phyloP scores from a whole-genome alignment of 495 filamentous ascomycete species.

The Trichocladium antarcticum region DNA sequence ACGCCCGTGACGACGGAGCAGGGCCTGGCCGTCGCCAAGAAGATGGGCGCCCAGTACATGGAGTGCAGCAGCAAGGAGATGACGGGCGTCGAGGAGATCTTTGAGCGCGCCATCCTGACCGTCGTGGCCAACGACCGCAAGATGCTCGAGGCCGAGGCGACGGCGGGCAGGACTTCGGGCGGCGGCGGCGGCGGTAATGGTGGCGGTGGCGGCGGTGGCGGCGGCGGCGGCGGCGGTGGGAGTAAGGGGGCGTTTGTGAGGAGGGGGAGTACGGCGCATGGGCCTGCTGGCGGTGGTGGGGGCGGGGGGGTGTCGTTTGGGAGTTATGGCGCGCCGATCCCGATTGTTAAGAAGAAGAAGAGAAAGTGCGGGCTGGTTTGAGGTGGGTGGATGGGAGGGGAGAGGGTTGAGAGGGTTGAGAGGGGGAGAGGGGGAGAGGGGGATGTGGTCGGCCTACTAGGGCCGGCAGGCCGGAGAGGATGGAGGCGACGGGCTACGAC shows the following conservation, averaged over 20 bases:
- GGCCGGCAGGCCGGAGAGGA: not conserved
- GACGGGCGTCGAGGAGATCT: slow-evolving; percentile 90
- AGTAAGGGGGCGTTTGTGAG: not conserved
- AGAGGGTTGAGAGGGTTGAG: slow-evolving; percentile 10
- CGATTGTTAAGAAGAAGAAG: slow-evolving; percentile 50
- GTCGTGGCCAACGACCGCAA: slow-evolving; percentile 60
- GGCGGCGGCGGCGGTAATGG: not conserved
- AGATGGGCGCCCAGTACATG: slow-evolving; percentile 91
- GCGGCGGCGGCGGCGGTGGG: slow-evolving; percentile 1
- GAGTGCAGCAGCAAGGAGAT: slow-evolving; percentile 98
- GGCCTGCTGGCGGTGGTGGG: slow-evolving; percentile 11
- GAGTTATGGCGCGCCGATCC: slow-evolving; percentile 19
- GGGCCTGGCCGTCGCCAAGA: slow-evolving; percentile 71
- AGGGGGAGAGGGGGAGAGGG: not conserved
- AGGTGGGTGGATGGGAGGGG: slow-evolving; percentile 3
- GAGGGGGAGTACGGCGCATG: slow-evolving; percentile 7
- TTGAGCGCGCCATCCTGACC: slow-evolving; percentile 75
- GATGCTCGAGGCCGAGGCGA: slow-evolving; percentile 36
- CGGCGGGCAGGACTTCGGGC: slow-evolving; percentile 19
- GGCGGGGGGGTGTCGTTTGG: slow-evolving; percentile 10
- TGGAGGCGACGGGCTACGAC: slow-evolving; percentile 1
- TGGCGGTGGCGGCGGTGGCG: not conserved
- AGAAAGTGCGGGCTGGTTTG: slow-evolving; percentile 29
- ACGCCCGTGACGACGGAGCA: slow-evolving; percentile 89
- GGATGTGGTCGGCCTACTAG: not conserved